Evolutionary conservation across 257 asterid genomes (phyloP).

Genomic region (Coffea eugenioides): DNA sequence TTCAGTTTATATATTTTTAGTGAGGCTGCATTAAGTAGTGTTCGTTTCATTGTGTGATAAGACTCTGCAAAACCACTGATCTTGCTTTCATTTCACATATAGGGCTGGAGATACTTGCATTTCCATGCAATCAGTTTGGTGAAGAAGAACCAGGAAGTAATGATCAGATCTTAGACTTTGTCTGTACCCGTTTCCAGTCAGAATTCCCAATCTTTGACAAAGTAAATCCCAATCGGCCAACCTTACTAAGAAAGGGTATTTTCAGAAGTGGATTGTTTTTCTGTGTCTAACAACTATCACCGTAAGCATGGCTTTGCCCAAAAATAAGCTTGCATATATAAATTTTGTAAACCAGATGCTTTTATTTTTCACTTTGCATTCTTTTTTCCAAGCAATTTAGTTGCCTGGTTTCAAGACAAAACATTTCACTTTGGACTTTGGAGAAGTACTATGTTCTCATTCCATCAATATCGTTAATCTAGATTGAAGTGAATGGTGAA

Average conservation of each 20-base stretch:
- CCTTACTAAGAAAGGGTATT: not conserved
- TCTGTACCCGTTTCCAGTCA: slow-evolving; percentile 72
- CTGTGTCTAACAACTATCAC: not conserved
- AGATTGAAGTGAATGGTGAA: slow-evolving; percentile 82
- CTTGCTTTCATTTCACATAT: not conserved
- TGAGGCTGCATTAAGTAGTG: not conserved
- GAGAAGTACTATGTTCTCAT: not conserved
- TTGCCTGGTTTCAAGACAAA: not conserved
- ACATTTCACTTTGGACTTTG: not conserved
- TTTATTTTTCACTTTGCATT: not conserved
- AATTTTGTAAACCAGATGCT: not conserved
- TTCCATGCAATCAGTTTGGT: slow-evolving; percentile 93
- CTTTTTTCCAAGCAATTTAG: not conserved
- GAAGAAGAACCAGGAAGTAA: slow-evolving; percentile 82
- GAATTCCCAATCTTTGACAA: slow-evolving; percentile 70
- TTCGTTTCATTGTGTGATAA: not conserved
- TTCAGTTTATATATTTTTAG: not conserved
- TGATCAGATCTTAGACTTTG: slow-evolving; percentile 64
- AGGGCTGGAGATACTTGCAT: slow-evolving; percentile 86
- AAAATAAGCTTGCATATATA: not conserved
- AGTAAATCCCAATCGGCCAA: slow-evolving; percentile 30
- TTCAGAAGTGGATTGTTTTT: not conserved
- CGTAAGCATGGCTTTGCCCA: not conserved
- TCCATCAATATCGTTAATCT: slow-evolving; percentile 5
- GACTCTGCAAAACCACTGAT: not conserved